These are phyloP conservation scores for Senna tora DNA, from an alignment of 306 rosid species.

Conservation along the genomic window DNA sequence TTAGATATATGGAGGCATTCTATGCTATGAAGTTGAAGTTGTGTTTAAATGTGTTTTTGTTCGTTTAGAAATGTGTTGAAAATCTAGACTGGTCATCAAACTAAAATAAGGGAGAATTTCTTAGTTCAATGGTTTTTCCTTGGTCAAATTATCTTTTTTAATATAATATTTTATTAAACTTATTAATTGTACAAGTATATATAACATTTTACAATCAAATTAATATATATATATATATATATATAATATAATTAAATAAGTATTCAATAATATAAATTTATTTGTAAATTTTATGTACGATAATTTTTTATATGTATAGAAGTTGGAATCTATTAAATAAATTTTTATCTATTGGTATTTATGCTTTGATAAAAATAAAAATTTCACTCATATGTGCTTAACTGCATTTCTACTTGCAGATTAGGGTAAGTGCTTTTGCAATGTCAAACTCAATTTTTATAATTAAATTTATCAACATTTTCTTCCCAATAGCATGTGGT, in stretches of 20 bases:
- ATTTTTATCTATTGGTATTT: neutral
- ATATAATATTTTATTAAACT: no score
- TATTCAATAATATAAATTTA: no score
- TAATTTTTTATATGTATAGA: neutral
- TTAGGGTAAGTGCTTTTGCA: constrained; percentile 11
- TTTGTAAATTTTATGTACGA: neutral
- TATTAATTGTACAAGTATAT: no score
- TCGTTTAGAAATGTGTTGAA: neutral
- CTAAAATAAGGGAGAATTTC: neutral
- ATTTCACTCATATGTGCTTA: neutral
- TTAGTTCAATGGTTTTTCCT: neutral
- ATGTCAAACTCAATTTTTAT: constrained; percentile 19
- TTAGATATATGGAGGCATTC: constrained; percentile 28
- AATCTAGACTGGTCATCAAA: neutral
- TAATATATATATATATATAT: no score
- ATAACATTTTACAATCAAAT: no score
- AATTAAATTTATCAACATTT: constrained; percentile 5
- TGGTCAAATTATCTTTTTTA: no score
- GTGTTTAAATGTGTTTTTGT: constrained; percentile 11
- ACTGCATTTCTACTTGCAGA: neutral
- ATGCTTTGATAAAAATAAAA: neutral
- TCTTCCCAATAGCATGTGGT: no score
- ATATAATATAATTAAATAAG: no score
- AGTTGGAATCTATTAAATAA: neutral
- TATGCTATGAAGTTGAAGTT: neutral